These are phyloP conservation scores for Russula foetens DNA, from an alignment of 768 basidiomycete genomes.

Conservation along the genomic window DNA sequence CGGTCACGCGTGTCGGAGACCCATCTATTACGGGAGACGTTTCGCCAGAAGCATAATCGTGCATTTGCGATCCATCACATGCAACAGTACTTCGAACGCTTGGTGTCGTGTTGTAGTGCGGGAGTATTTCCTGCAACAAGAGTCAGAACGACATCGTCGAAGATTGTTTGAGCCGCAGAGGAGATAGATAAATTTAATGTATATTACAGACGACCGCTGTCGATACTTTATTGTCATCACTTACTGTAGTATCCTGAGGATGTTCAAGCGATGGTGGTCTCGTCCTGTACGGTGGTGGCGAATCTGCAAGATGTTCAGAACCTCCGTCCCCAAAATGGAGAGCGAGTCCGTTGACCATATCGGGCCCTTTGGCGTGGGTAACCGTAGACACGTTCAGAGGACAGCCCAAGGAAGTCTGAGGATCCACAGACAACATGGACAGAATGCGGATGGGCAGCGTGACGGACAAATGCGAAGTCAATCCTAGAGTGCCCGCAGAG, in stretches of 20 bases:
- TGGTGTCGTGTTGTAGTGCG: neutral
- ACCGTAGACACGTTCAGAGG: neutral
- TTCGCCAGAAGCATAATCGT: neutral
- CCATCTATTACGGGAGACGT: neutral
- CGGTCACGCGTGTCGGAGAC: neutral
- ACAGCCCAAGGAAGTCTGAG: conserved; percentile 42
- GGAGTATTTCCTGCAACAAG: neutral
- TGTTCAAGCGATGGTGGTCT: conserved; percentile 4
- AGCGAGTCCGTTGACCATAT: neutral
- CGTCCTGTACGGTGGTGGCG: conserved; percentile 11
- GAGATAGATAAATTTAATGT: neutral
- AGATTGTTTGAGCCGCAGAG: neutral
- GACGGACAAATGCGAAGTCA: conserved; percentile 57
- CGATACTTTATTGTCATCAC: neutral
- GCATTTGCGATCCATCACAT: neutral
- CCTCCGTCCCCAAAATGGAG: neutral
- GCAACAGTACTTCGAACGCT: neutral
- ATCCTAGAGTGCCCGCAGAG: conserved; percentile 32
- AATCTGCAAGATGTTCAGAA: neutral
- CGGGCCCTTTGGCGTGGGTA: neutral
- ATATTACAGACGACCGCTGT: neutral
- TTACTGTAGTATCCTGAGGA: neutral
- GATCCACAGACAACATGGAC: conserved; percentile 82
- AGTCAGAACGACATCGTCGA: neutral
- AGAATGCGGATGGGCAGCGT: conserved; percentile 69